Conservation (phyloP, 2,329 filamentous ascomycete genomes). For the Arachnomyces sp. region DNA sequence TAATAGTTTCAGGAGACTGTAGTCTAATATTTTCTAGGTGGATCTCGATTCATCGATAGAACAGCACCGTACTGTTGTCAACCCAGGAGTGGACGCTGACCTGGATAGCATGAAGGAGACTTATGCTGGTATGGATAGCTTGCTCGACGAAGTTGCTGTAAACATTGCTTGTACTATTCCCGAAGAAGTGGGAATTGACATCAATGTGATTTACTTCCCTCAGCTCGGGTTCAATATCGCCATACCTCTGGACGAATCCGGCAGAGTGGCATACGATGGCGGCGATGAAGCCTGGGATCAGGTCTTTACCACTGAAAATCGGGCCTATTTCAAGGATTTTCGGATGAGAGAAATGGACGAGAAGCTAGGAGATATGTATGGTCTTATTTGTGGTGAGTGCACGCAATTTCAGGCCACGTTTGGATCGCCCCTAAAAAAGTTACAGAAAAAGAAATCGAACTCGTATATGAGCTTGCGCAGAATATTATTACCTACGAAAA, state of each 20-base stretch:
- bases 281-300: slow-evolving; percentile 64
- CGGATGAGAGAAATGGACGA: slow-evolving; percentile 75
- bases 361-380: slow-evolving; percentile 76
- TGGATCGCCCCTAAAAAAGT: background rate
- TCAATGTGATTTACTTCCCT: slow-evolving; percentile 83
- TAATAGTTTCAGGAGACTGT: background rate
- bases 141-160: slow-evolving; percentile 61
- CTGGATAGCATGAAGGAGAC: slow-evolving; percentile 71
- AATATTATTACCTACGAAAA: slow-evolving; percentile 62
- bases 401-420: slow-evolving; percentile 1
- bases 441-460: slow-evolving; percentile 77
- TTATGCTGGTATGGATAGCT: slow-evolving; percentile 68
- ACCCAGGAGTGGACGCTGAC: slow-evolving; percentile 60
- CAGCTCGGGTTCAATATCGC: slow-evolving; percentile 85
- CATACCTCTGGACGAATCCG: slow-evolving; percentile 57
- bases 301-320: slow-evolving; percentile 64
- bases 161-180: slow-evolving; percentile 60
- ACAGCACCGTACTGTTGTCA: slow-evolving; percentile 65
- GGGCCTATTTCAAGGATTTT: slow-evolving; percentile 78
- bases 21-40: slow-evolving; percentile 42
- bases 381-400: slow-evolving; percentile 65
- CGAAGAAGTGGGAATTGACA: slow-evolving; percentile 42
- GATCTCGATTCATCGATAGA: slow-evolving; percentile 72
- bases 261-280: slow-evolving; percentile 57
- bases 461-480: slow-evolving; percentile 69